A percentile compares a stretch with the other conserved stretches of the same genome.
Evolutionary conservation across 108 stramenopile species (phyloP).

Genomic region (Cyclotella distinguenda): DNA sequence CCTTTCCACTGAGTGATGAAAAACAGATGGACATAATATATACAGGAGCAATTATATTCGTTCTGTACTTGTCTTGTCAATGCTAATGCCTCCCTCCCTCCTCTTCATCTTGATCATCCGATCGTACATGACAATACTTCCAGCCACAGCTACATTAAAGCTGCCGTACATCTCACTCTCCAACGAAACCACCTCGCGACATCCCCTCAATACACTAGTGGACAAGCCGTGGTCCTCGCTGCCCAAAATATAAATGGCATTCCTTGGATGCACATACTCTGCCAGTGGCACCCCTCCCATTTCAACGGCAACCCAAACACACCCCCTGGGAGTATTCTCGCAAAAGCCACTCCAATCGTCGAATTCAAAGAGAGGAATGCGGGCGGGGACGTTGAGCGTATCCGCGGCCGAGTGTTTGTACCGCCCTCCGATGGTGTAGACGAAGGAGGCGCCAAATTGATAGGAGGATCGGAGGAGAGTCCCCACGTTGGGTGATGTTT

Average conservation of each 20-base stretch:
- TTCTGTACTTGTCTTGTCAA: background rate
- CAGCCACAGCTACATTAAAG: conserved; percentile 59
- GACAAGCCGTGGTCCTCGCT: conserved; percentile 50
- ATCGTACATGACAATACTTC: conserved; percentile 52
- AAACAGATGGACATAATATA: no score
- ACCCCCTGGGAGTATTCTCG: conserved; percentile 22
- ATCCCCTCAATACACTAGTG: conserved; percentile 29
- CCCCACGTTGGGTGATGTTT: conserved; percentile 36
- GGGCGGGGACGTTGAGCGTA: conserved; percentile 35
- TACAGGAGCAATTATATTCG: no score
- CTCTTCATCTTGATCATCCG: conserved; percentile 36
- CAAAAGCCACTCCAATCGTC: conserved; percentile 48
- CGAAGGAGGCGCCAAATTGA: conserved; percentile 44
- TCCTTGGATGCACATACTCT: conserved; percentile 42
- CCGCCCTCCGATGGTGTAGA: conserved; percentile 49
- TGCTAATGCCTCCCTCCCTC: background rate
- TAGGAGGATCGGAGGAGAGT: conserved; percentile 38
- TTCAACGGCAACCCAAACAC: conserved; percentile 50
- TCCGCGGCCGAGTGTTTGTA: conserved; percentile 35
- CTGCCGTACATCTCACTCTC: conserved; percentile 38
- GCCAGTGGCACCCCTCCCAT: conserved; percentile 48
- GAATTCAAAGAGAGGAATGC: conserved; percentile 42
- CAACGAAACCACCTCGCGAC: conserved; percentile 47
- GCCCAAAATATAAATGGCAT: conserved; percentile 49
- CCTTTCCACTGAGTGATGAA: no score